Evolutionary conservation across 495 filamentous ascomycete genomes (phyloP).

Genomic region (Penicillium taxi): DNA sequence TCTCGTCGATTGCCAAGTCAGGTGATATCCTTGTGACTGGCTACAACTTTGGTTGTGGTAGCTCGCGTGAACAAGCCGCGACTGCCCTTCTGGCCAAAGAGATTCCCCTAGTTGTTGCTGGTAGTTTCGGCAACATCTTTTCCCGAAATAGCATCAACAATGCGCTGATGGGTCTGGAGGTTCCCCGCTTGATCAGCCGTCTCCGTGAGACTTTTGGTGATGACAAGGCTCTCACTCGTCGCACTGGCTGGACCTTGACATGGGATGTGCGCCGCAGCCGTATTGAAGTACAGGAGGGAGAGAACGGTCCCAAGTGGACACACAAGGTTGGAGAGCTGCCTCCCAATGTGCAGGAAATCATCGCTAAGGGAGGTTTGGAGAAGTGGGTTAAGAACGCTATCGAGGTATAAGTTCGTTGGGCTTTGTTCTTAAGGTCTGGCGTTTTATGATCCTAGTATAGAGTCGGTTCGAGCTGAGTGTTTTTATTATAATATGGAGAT

Average conservation of each 20-base stretch:
- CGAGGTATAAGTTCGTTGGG: no score
- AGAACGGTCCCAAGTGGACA: conserved; percentile 56
- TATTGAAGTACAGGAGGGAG: conserved; percentile 64
- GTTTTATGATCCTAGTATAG: no score
- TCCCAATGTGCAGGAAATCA: conserved; percentile 84
- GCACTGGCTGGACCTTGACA: conserved; percentile 80
- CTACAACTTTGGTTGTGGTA: conserved; percentile 87
- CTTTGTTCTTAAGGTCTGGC: no score
- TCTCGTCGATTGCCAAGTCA: conserved; percentile 48
- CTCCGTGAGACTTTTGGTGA: conserved; percentile 55
- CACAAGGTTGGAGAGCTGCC: conserved; percentile 79
- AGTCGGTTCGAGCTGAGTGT: no score
- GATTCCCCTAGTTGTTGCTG: conserved; percentile 76
- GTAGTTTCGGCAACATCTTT: conserved; percentile 88
- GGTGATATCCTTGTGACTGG: conserved; percentile 79
- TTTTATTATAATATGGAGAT: no score
- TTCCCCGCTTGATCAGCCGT: conserved; percentile 62
- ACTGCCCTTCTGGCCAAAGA: conserved; percentile 80
- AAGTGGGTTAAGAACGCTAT: conserved; percentile 81
- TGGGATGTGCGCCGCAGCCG: conserved; percentile 75
- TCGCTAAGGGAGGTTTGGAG: conserved; percentile 67
- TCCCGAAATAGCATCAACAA: conserved; percentile 88
- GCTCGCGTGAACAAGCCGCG: conserved; percentile 77
- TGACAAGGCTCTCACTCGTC: conserved; percentile 56
- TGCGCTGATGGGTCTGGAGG: conserved; percentile 74